Conservation (phyloP, 2,329 filamentous ascomycete species). For the Aureobasidium musti region DNA sequence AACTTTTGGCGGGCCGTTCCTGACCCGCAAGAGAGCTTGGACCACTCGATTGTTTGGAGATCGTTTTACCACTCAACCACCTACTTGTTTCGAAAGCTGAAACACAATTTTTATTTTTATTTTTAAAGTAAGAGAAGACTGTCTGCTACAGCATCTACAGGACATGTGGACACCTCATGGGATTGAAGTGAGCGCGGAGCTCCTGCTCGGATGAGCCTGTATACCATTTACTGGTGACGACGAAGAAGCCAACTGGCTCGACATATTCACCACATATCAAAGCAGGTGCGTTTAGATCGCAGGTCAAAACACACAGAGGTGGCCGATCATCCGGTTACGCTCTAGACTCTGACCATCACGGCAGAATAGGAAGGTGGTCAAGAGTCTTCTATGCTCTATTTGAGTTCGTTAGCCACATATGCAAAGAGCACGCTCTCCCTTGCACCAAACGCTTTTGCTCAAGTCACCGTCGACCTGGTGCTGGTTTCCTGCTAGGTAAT, state of each 20-base stretch:
- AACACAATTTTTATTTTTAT: too few species aligned
- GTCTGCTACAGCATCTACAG: too few species aligned
- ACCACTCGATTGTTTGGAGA: background rate
- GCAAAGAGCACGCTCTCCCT: background rate
- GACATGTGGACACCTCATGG: background rate
- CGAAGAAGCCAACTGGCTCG: background rate
- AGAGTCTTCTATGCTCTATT: background rate
- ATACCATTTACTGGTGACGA: background rate
- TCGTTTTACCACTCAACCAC: background rate
- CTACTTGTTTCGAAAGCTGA: too few species aligned
- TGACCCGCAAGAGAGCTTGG: constrained; percentile 14
- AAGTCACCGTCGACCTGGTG: constrained; percentile 2
- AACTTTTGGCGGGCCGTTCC: constrained; percentile 11
- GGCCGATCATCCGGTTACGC: background rate
- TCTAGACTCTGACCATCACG: background rate
- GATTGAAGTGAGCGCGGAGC: background rate
- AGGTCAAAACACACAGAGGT: background rate
- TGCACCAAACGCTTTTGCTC: background rate
- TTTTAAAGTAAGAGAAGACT: too few species aligned
- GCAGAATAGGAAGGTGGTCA: background rate
- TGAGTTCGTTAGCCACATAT: constrained; percentile 12
- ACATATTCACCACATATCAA: background rate
- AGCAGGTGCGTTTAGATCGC: background rate
- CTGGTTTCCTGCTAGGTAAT: constrained; percentile 13
- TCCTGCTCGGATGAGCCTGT: background rate